Evolutionary conservation across 352 stramenopile species (phyloP).

Genomic region (Thalassiosira allenii): DNA sequence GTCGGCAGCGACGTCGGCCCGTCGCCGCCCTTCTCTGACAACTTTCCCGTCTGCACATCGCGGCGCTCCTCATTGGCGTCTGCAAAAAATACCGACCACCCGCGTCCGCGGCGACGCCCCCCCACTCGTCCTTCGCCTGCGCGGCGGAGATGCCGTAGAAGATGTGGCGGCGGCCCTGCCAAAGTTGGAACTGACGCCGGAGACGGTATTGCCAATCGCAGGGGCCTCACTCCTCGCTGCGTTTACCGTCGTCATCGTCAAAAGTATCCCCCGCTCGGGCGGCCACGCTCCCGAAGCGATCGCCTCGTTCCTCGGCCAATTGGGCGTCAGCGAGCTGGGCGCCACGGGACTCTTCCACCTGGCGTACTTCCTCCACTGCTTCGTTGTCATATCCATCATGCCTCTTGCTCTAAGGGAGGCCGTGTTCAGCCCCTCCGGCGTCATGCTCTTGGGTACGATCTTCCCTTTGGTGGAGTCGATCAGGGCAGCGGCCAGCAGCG

Average conservation of each 20-base stretch:
- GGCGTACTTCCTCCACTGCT: constrained; percentile 10
- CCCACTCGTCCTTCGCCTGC: neutral
- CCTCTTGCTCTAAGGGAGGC: neutral
- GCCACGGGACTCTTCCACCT: constrained; percentile 8
- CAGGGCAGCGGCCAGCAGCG: constrained; percentile 2
- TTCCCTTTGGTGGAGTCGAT: constrained; percentile 34
- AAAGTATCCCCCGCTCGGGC: neutral
- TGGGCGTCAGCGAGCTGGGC: constrained; percentile 6
- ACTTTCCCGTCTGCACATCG: too few relatives aligned
- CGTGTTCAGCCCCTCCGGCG: constrained; percentile 42
- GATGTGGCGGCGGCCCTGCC: neutral
- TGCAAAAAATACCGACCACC: too few relatives aligned
- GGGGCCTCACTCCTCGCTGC: constrained; percentile 1
- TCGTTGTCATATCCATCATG: neutral
- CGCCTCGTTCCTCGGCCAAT: neutral
- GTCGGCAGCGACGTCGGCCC: too few relatives aligned
- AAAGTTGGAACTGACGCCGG: neutral
- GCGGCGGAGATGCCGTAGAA: neutral
- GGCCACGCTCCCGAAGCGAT: neutral
- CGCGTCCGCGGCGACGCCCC: too few relatives aligned
- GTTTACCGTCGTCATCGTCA: constrained; percentile 1
- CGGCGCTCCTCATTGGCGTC: too few relatives aligned
- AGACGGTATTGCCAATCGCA: neutral
- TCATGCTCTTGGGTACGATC: constrained; percentile 48
- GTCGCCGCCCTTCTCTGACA: too few relatives aligned